These are phyloP conservation scores for Penicillium lividum DNA, from an alignment of 495 filamentous ascomycete species.

Conservation along the genomic window DNA sequence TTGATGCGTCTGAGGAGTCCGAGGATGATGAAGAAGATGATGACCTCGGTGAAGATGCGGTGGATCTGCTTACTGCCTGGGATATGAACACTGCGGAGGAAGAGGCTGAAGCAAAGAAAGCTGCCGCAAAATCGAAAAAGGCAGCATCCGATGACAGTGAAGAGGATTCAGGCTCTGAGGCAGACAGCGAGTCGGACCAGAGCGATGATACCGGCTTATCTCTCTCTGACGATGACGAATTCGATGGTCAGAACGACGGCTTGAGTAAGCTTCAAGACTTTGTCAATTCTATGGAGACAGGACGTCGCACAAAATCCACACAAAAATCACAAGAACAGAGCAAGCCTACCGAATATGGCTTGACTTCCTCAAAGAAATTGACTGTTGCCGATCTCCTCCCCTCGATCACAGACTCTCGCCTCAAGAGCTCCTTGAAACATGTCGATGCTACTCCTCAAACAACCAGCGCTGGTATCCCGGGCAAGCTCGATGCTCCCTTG, in stretches of 20 bases:
- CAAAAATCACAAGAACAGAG: slow-evolving; percentile 50
- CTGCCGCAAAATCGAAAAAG: slow-evolving; percentile 34
- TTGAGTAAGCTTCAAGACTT: slow-evolving; percentile 67
- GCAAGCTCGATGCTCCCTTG: slow-evolving; percentile 81
- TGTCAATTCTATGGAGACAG: slow-evolving; percentile 65
- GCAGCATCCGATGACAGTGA: slow-evolving; percentile 32
- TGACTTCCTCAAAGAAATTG: slow-evolving; percentile 66
- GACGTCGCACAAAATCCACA: slow-evolving; percentile 29
- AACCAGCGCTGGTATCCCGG: slow-evolving; percentile 53
- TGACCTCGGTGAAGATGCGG: slow-evolving; percentile 77
- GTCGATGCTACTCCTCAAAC: slow-evolving; percentile 48
- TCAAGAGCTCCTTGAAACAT: slow-evolving; percentile 79
- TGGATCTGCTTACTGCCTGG: slow-evolving; percentile 79
- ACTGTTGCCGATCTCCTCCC: slow-evolving; percentile 77
- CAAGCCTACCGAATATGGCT: slow-evolving; percentile 58
- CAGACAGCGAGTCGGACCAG: slow-evolving; percentile 51
- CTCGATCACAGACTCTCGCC: slow-evolving; percentile 68
- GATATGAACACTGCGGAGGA: slow-evolving; percentile 66
- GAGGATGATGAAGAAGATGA: slow-evolving; percentile 48
- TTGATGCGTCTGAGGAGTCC: slow-evolving; percentile 50
- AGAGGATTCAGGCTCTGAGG: slow-evolving; percentile 36
- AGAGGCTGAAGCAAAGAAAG: slow-evolving; percentile 40
- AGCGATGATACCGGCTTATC: slow-evolving; percentile 52
- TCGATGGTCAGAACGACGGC: slow-evolving; percentile 55
- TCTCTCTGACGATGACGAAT: slow-evolving; percentile 59